A percentile compares a stretch with the other conserved stretches of the same genome.
phyloP scores from a whole-genome alignment of 2,329 filamentous ascomycete genomes.

The Ascochyta lentis region DNA sequence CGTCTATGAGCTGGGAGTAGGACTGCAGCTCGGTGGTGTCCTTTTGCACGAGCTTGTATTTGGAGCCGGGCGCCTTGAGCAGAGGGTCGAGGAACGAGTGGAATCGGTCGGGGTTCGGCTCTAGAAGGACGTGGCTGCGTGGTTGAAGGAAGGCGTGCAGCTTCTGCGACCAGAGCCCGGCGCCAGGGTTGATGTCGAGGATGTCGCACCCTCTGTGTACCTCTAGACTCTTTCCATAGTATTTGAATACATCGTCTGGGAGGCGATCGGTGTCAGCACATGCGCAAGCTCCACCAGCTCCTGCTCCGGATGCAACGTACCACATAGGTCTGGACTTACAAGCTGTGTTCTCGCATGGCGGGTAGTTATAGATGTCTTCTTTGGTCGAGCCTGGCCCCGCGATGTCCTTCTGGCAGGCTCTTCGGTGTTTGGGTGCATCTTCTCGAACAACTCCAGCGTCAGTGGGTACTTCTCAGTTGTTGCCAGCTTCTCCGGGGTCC shows the following conservation, averaged over 20 bases:
- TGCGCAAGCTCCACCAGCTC: background rate
- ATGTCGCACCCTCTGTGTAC: constrained; percentile 81
- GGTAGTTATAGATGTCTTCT: background rate
- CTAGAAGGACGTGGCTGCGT: constrained; percentile 82
- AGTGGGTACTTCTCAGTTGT: constrained; percentile 25
- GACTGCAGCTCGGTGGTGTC: constrained; percentile 34
- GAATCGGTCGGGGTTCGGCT: constrained; percentile 69
- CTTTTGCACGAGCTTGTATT: constrained; percentile 55
- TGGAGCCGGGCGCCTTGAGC: constrained; percentile 49
- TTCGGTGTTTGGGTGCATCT: constrained; percentile 14
- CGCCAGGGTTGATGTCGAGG: constrained; percentile 84
- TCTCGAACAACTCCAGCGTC: constrained; percentile 14
- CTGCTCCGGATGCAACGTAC: constrained; percentile 43
- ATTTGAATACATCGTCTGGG: constrained; percentile 71
- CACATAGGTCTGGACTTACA: constrained; percentile 55
- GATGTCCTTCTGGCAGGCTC: background rate
- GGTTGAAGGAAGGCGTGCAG: constrained; percentile 78
- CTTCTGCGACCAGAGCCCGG: constrained; percentile 77
- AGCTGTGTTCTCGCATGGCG: constrained; percentile 38
- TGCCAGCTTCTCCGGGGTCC: constrained; percentile 23
- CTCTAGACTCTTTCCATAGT: constrained; percentile 71
- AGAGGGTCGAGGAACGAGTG: constrained; percentile 63
- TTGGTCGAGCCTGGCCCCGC: background rate
- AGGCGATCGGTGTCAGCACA: constrained; percentile 15
- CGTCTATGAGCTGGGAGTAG: constrained; percentile 61